Percentiles rank a stretch among this genome's conserved stretches.
Conservation (phyloP, 2,329 filamentous ascomycete species). For the Aspergillus sp. region DNA sequence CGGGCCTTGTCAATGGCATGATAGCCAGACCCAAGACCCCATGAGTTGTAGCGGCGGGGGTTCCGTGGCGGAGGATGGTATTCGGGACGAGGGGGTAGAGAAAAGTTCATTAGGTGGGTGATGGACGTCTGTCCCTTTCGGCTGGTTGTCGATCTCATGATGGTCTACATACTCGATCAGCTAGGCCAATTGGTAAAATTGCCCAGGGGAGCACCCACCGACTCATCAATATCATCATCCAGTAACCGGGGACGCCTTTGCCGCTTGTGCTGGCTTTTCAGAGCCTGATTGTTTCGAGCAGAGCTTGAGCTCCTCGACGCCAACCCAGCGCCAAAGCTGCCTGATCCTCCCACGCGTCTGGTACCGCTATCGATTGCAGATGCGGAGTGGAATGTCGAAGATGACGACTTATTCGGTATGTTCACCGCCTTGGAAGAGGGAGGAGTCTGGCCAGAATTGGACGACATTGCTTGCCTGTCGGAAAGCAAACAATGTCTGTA, state of each 20-base stretch:
- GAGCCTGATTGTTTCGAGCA: slow-evolving; percentile 69
- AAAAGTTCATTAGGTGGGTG: slow-evolving; percentile 93
- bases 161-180: slow-evolving; percentile 44
- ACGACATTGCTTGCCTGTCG: slow-evolving; percentile 39
- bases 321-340: slow-evolving; percentile 40
- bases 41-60: slow-evolving; percentile 71
- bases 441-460: slow-evolving; percentile 36
- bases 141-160: slow-evolving; percentile 63
- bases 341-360: slow-evolving; percentile 42
- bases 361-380: slow-evolving; percentile 34
- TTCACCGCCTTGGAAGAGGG: slow-evolving; percentile 42
- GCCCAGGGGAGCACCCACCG: slow-evolving; percentile 50
- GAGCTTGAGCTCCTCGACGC: slow-evolving; percentile 38
- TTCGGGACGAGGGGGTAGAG: slow-evolving; percentile 71
- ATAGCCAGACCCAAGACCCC: slow-evolving; percentile 84
- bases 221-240: slow-evolving; percentile 84
- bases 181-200: slow-evolving; percentile 14
- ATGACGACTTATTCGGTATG: slow-evolving; percentile 32
- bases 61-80: slow-evolving; percentile 56
- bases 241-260: slow-evolving; percentile 71
- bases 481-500: background rate
- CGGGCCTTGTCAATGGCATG: slow-evolving; percentile 88
- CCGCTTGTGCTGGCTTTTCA: slow-evolving; percentile 79
- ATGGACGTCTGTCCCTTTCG: slow-evolving; percentile 95
- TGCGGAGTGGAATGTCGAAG: slow-evolving; percentile 33